These are phyloP conservation scores for Rhynchospora pubera DNA, from an alignment of 176 grass and related monocot species.

Conservation along the genomic window DNA sequence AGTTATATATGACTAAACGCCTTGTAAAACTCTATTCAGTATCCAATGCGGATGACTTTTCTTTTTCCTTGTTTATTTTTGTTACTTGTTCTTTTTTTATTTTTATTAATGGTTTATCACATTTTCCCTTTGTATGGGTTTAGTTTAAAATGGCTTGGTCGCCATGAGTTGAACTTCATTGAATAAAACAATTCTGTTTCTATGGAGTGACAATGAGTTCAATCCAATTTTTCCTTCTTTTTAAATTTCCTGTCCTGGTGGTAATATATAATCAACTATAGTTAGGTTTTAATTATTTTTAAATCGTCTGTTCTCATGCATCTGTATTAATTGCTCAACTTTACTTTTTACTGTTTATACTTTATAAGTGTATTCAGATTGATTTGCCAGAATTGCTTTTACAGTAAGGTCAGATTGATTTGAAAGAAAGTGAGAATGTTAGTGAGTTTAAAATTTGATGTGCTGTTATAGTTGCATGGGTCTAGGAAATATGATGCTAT, in stretches of 20 bases:
- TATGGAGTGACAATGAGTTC: background rate
- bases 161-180: background rate
- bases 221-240: background rate
- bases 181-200: conserved; percentile 14
- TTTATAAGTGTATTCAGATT: background rate
- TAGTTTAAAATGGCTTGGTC: conserved; percentile 2
- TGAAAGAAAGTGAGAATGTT: background rate
- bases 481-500: no score
- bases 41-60: background rate
- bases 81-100: background rate
- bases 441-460: no score
- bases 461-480: no score
- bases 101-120: background rate
- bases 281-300: background rate
- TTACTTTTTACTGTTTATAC: background rate
- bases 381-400: background rate
- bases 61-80: background rate
- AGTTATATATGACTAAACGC: background rate
- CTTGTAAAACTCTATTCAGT: background rate
- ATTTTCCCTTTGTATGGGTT: background rate
- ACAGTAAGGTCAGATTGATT: background rate
- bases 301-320: background rate
- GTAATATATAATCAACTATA: background rate
- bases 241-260: background rate
- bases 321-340: background rate